Evolutionary conservation across 805 yeast species (phyloP).

Genomic region (Wickerhamiella sergipiensis): DNA sequence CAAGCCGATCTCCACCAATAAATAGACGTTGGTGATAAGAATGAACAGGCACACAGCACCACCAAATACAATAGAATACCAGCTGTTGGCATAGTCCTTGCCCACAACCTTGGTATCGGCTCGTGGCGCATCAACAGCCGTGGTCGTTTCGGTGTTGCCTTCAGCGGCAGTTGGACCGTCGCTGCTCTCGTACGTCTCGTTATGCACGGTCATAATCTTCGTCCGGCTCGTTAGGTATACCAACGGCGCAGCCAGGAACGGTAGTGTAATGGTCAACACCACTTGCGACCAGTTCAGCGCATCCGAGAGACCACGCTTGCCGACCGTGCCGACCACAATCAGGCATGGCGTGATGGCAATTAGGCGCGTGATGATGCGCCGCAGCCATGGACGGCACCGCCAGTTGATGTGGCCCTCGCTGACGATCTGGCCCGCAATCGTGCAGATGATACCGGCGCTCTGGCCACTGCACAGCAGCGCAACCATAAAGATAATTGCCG

Average conservation of each 20-base stretch:
- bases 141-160: not conserved
- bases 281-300: constrained; percentile 83
- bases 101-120: constrained; percentile 1
- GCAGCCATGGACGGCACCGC: constrained; percentile 66
- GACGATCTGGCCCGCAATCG: constrained; percentile 87
- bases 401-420: constrained; percentile 82
- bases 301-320: constrained; percentile 53
- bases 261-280: constrained; percentile 64
- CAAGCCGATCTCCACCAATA: constrained; percentile 34
- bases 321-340: constrained; percentile 54
- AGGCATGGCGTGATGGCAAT: constrained; percentile 76
- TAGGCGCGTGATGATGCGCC: constrained; percentile 63
- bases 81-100: constrained; percentile 36
- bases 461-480: constrained; percentile 79
- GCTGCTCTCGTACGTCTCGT: not conserved
- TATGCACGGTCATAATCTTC: constrained; percentile 42
- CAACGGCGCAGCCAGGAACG: constrained; percentile 74
- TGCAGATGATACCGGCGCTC: constrained; percentile 85
- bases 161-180: not conserved
- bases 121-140: not conserved
- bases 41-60: constrained; percentile 57
- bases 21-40: constrained; percentile 55
- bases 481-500: constrained; percentile 73
- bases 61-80: constrained; percentile 41
- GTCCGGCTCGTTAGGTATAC: constrained; percentile 66